These are phyloP conservation scores for Rhizodiscina lignyota DNA, from an alignment of 495 filamentous ascomycete genomes.

Conservation along the genomic window DNA sequence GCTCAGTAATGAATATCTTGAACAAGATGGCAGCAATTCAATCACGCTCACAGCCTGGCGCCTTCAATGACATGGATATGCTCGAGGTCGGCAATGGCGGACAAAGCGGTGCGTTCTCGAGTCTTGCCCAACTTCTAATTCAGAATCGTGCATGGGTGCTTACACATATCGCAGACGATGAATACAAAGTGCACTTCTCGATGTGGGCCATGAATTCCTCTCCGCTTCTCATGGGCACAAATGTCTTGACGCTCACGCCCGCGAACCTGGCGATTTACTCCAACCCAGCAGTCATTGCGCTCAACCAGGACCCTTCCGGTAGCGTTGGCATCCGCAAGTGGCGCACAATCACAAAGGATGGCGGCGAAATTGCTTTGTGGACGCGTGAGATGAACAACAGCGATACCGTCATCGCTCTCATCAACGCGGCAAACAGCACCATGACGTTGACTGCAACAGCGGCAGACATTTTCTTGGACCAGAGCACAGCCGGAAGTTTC, in stretches of 20 bases:
- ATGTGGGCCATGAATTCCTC: conserved; percentile 17
- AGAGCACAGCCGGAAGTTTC: no score
- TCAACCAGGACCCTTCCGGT: conserved; percentile 10
- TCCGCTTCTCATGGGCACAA: conserved; percentile 15
- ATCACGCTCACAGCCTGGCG: conserved; percentile 12
- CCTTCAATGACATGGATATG: conserved; percentile 22
- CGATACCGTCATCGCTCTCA: conserved; percentile 29
- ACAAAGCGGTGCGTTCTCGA: no score
- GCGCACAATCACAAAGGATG: conserved; percentile 6
- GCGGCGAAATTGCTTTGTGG: conserved; percentile 32
- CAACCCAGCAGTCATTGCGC: conserved; percentile 16
- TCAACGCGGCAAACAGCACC: conserved; percentile 28
- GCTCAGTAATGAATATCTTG: conserved; percentile 28
- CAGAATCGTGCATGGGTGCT: no score
- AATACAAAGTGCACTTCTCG: conserved; percentile 17
- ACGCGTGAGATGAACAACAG: conserved; percentile 27
- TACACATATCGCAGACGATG: no score
- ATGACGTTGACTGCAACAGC: conserved; percentile 33
- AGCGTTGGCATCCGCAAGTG: conserved; percentile 7
- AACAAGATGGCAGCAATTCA: conserved; percentile 15
- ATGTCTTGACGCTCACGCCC: conserved; percentile 11
- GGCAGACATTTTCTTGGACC: conserved; percentile 35
- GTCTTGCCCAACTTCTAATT: no score
- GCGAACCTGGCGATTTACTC: conserved; percentile 14
- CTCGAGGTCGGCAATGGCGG: conserved; percentile 20